Base-by-base conservation (phyloP, 306 rosid genomes). In the Gastrolobium bilobum region DNA sequence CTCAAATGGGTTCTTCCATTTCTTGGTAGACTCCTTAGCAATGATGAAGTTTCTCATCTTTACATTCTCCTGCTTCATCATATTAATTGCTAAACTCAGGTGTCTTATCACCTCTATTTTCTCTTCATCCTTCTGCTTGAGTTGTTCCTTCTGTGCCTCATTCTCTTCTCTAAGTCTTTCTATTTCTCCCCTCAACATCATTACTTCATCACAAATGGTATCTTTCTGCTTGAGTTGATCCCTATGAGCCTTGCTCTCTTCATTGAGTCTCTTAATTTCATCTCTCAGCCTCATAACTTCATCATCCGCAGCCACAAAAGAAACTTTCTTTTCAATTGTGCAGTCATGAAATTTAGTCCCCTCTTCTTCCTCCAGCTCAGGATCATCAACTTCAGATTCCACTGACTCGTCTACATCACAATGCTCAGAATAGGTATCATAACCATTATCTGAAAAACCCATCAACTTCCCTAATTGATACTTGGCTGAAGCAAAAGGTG, bases 341-440 rank as follows among this genome's bases (percentile, higher is more conserved):
- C 35, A 58, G 33, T 64, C 53, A 38, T 68, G 71, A 44, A 77
- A 83, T 11, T 73, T 62, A 76, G 67, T 48, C 34, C 77, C 83
- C 43, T 51, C 78, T 9, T 76, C 81, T 29, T 61, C 78, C 15
- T 82, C 88, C 61, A 77, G 86, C 4, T 10, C 92, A 1, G 98
- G 94, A 78, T 94, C 94, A 82, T 94, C 97, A 74, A 92, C 89
- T 84, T 94, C 97, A 29, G 96, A 94, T 59, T 90, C 91, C 4
- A 81, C 84, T 11, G 77, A 82, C 40, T 93, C 97, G 31, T 87
- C 97, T 0, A 48, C 81, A 58, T 85, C 86, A 39, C 78, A 86
- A 58, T 77, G 74, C 62, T 90, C 90, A 0, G 94, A 92, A 79
- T 71, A 87, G 53, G 89, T 83, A 35, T 94, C 93, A 14, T 87